Evolutionary conservation across 805 yeast species (phyloP), one percentile per base, ranked within the genome.

Genomic region (Ogataea pini): DNA sequence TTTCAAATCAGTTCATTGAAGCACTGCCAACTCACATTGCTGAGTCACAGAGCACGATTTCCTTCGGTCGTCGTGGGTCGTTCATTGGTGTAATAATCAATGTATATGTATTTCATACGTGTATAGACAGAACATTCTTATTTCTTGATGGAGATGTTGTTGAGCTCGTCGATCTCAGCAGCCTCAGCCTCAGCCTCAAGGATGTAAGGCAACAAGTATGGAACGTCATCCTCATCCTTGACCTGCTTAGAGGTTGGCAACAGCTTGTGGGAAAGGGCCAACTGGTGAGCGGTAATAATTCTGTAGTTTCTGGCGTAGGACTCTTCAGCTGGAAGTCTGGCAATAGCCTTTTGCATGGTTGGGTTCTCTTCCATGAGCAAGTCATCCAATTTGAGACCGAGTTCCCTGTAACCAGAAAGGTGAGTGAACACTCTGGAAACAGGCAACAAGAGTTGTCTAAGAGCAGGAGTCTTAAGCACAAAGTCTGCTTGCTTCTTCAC

Each of bases 161-260:
- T 96, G 65, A 94, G 82, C 65, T 85, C 94, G 54, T 78, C 83
- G 74, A 85, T 89, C 78, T 94, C 99, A 56, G 79, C 76, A 42
- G 83, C 85, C 72, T 89, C 97, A 62, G 88, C 89, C 77, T 94
- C 98, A 53, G 92, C 95, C 77, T 94, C 97, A 65, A 91, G 79
- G 54, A 94, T 75, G 76, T 86, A 87, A 60, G 97, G 97, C 51
- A 87, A 72, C 66, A 94, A 78, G 75, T 90, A 91, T 60, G 86
- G 86, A 49, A 72, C 71, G 70, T 89, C 96, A 54, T 92, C 92
- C 64, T 83, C 88, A 25, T 89, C 80, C 69, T 83, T 80, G 54
- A 88, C 75, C 62, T 85, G 86, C 72, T 92, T 85, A 64, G 79
- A 78, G 54, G 80, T 77, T 62, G 98, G 96, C 62, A 94, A 79